Conservation (phyloP, 108 stramenopile genomes). For the Cyclotella choctawhatcheeana region DNA sequence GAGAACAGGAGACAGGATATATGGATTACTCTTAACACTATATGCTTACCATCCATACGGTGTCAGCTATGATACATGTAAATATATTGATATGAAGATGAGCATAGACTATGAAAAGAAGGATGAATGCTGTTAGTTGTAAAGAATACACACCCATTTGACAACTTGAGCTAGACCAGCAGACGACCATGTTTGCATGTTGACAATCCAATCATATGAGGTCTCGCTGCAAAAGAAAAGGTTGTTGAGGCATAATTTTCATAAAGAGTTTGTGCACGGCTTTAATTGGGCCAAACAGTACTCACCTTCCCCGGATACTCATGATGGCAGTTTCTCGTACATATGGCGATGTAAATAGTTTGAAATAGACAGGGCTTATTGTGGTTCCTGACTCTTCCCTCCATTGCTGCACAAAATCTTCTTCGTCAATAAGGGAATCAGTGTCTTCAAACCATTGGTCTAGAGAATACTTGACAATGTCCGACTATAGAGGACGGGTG, state of each 20-base stretch:
- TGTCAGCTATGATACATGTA: too few species aligned
- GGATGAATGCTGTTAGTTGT: too few species aligned
- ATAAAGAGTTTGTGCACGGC: too few species aligned
- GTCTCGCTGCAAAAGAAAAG: too few species aligned
- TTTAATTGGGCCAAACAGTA: background rate
- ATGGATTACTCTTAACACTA: background rate
- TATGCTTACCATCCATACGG: constrained; percentile 63
- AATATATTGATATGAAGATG: too few species aligned
- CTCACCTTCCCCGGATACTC: constrained; percentile 63
- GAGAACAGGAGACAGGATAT: background rate
- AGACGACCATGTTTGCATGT: constrained; percentile 76
- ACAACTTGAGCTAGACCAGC: constrained; percentile 62
- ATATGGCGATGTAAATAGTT: constrained; percentile 53
- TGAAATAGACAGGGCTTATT: constrained; percentile 61
- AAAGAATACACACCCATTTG: too few species aligned
- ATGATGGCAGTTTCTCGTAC: constrained; percentile 51
- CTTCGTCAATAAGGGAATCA: constrained; percentile 51
- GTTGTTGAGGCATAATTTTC: too few species aligned
- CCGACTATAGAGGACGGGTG: too few species aligned
- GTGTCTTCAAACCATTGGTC: constrained; percentile 69
- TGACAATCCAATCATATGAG: constrained; percentile 71
- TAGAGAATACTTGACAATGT: constrained; percentile 39
- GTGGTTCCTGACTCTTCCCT: constrained; percentile 27
- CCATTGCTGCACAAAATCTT: constrained; percentile 54
- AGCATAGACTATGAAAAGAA: too few species aligned